These are phyloP conservation scores for Ophiostoma fasciatum DNA, from an alignment of 2,329 filamentous ascomycete genomes.

Conservation along the genomic window DNA sequence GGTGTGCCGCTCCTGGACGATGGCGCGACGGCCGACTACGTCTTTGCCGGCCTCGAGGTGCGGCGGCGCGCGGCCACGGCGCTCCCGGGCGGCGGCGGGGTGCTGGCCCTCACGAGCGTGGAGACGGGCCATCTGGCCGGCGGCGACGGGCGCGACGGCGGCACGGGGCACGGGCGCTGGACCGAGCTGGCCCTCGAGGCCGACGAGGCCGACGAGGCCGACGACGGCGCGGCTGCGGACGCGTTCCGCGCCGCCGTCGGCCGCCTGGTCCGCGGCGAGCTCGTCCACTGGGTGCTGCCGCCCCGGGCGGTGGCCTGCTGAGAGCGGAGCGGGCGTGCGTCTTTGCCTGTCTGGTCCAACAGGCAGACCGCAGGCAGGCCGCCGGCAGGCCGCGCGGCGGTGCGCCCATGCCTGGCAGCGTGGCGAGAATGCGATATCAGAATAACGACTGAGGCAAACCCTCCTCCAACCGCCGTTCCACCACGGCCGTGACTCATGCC, in stretches of 20 bases:
- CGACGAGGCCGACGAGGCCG: neutral
- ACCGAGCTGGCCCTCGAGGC: conserved; percentile 33
- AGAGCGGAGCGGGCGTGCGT: neutral
- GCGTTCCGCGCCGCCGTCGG: conserved; percentile 6
- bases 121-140: too few species aligned
- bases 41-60: conserved; percentile 38
- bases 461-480: too few species aligned
- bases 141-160: conserved; percentile 35
- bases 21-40: conserved; percentile 18
- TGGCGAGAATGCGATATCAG: too few species aligned
- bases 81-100: conserved; percentile 30
- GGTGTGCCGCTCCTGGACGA: conserved; percentile 8
- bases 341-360: too few species aligned
- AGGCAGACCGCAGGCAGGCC: too few species aligned
- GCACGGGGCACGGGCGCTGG: conserved; percentile 34
- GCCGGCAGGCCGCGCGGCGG: too few species aligned
- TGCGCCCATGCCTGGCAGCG: too few species aligned
- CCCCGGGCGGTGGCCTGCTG: neutral
- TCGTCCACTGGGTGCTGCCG: conserved; percentile 7
- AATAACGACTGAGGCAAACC: too few species aligned
- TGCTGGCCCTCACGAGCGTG: conserved; percentile 34
- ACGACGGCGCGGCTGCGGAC: neutral
- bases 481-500: conserved; percentile 7
- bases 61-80: conserved; percentile 29
- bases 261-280: conserved; percentile 5